Conservation (phyloP, 2,329 filamentous ascomycete genomes). For the Xylariaceae sp. region DNA sequence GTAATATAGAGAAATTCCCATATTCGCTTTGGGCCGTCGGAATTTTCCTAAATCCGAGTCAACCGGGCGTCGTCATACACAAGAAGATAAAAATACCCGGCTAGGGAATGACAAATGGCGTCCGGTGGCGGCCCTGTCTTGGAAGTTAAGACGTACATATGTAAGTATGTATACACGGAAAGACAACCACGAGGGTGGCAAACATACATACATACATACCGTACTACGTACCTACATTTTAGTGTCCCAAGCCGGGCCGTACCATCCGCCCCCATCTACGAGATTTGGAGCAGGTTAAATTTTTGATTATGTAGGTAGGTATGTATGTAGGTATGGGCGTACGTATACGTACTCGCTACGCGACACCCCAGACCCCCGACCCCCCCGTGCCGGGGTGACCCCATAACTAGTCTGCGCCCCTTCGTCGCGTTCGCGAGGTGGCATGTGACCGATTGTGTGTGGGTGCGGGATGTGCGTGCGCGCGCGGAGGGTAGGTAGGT, state of each 20-base stretch:
- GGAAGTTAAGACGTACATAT: background rate
- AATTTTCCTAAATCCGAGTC: background rate
- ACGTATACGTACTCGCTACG: background rate
- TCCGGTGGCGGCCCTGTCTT: background rate
- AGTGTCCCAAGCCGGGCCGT: too few species aligned
- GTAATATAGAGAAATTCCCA: background rate
- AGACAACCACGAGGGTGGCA: too few species aligned
- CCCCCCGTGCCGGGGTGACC: background rate
- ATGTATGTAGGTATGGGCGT: too few species aligned
- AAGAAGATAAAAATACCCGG: background rate
- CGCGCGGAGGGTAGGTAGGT: background rate
- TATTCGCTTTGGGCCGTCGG: background rate
- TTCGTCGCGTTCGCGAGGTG: constrained; percentile 20
- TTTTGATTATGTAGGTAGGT: background rate
- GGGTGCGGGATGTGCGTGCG: constrained; percentile 4
- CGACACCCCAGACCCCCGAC: background rate
- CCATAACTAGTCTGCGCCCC: constrained; percentile 16
- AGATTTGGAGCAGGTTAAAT: background rate
- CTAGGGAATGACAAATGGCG: background rate
- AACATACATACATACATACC: background rate
- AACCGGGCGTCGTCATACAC: background rate
- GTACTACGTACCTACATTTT: background rate
- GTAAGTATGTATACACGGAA: background rate
- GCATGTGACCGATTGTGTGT: constrained; percentile 20
- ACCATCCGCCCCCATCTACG: background rate